Evolutionary conservation across 2,329 filamentous ascomycete genomes (phyloP).

Genomic region (Botryosphaeria dothidea): DNA sequence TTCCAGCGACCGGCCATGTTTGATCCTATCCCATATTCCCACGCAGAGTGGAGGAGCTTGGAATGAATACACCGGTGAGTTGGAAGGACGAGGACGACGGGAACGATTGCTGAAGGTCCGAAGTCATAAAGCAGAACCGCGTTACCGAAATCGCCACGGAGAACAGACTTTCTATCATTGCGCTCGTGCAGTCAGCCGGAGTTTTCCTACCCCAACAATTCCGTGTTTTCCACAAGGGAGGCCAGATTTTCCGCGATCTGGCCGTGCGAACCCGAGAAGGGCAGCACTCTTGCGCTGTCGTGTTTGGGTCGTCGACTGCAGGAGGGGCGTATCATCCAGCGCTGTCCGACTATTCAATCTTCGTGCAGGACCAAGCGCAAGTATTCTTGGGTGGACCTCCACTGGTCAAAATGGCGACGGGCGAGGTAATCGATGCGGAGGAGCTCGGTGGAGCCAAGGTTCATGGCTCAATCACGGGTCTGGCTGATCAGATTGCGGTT

Average conservation of each 20-base stretch:
- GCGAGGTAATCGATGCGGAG: constrained; percentile 45
- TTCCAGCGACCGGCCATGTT: constrained; percentile 35
- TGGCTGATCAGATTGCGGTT: constrained; percentile 46
- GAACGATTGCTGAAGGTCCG: constrained; percentile 24
- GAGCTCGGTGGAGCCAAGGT: constrained; percentile 45
- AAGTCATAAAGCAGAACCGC: constrained; percentile 40
- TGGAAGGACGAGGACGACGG: not conserved
- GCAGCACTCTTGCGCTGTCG: constrained; percentile 44
- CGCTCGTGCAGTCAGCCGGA: constrained; percentile 44
- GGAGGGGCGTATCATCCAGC: constrained; percentile 46
- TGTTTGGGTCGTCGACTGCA: constrained; percentile 48
- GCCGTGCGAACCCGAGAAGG: constrained; percentile 40
- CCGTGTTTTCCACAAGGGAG: constrained; percentile 47
- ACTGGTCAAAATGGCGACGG: constrained; percentile 50
- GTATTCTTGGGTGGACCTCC: constrained; percentile 49
- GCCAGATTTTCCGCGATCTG: constrained; percentile 37
- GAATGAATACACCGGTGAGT: constrained; percentile 36
- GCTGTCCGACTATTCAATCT: constrained; percentile 46
- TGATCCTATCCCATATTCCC: constrained; percentile 46
- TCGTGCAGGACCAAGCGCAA: constrained; percentile 46
- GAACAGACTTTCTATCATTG: constrained; percentile 43
- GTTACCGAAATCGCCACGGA: constrained; percentile 41
- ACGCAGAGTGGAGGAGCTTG: constrained; percentile 46
- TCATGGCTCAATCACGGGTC: constrained; percentile 43
- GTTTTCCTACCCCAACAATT: constrained; percentile 49